phyloP scores from a whole-genome alignment of 2,329 filamentous ascomycete genomes.

The Microascus cirrosus region DNA sequence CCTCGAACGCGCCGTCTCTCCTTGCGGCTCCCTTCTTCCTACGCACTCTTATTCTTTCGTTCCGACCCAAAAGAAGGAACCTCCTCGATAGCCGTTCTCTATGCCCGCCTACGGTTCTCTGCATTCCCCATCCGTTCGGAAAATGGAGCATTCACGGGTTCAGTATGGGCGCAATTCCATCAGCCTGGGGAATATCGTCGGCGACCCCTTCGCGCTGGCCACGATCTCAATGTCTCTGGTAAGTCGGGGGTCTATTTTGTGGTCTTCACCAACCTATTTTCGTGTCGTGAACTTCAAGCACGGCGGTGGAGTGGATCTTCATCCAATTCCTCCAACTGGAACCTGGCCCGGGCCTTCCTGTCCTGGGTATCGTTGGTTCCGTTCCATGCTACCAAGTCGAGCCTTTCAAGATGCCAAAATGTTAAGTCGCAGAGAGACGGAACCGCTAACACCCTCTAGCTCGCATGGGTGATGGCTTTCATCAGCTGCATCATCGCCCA shows the following conservation, averaged over 20 bases:
- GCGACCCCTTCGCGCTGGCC: conserved; percentile 90
- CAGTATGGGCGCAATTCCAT: conserved; percentile 49
- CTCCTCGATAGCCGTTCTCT: conserved; percentile 23
- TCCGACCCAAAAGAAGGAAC: background rate
- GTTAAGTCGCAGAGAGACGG: background rate
- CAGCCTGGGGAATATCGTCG: conserved; percentile 79
- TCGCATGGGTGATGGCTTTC: conserved; percentile 92
- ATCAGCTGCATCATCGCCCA: conserved; percentile 71
- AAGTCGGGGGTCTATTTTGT: conserved; percentile 28
- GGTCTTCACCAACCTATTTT: background rate
- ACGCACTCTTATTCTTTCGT: background rate
- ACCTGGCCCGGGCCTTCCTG: background rate
- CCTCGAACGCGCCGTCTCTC: background rate
- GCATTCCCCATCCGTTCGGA: conserved; percentile 62
- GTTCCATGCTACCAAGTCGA: background rate
- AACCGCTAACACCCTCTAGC: conserved; percentile 37
- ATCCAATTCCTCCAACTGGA: background rate
- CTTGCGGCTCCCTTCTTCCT: background rate
- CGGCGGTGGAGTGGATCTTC: background rate
- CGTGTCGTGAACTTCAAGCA: background rate
- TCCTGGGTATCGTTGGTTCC: background rate
- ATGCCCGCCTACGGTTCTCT: conserved; percentile 69
- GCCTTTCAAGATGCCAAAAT: background rate
- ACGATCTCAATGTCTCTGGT: conserved; percentile 88
- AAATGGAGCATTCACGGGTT: conserved; percentile 64